Evolutionary conservation across 2,329 filamentous ascomycete species (phyloP), one percentile per base, ranked within the genome.

Genomic region (Claviceps purpurea): DNA sequence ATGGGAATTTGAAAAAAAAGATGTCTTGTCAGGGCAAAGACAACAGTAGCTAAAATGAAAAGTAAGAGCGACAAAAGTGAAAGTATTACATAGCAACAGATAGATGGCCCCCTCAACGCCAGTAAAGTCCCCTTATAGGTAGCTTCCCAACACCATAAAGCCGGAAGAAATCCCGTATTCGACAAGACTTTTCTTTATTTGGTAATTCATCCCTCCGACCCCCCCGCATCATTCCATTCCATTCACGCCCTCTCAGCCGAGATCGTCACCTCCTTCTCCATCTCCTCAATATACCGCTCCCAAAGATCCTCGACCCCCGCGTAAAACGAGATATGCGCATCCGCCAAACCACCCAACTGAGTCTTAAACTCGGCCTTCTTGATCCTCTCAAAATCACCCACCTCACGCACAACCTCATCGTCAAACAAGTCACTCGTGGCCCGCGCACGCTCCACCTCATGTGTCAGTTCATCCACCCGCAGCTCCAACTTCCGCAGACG

Each of bases 381-480:
- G 75, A 97, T 97, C 52, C 90, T 80, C 71, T 98, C 93, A 70
- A 98, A 98, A 64, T 96, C 90, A 20, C 79, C 78, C 1, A 96
- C 87, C 67, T 98, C 93, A 62, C 87, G 85, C 44, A 97, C 85
- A 1, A 96, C 91, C 69, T 96, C 89, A 64, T 96, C 90, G 67
- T 96, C 93, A 62, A 98, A 98, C 64, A 89, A 84, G 68, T 97
- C 89, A 49, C 84, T 89, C 14, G 85, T 88, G 63, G 84, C 85
- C 69, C 89, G 89, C 5, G 93, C 88, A 45, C 80, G 79, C 68
- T 97, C 91, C 0, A 95, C 91, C 67, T 95, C 89, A 24, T 81
- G 79, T 2, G 89, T 95, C 42, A 98, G 76, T 62, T 95, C 87
- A 61, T 95, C 89, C 59, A 98, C 95, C 58, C 89, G 84, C 49